These are phyloP conservation scores for Glaciozyma martinii DNA, from an alignment of 768 basidiomycete genomes.

Conservation along the genomic window DNA sequence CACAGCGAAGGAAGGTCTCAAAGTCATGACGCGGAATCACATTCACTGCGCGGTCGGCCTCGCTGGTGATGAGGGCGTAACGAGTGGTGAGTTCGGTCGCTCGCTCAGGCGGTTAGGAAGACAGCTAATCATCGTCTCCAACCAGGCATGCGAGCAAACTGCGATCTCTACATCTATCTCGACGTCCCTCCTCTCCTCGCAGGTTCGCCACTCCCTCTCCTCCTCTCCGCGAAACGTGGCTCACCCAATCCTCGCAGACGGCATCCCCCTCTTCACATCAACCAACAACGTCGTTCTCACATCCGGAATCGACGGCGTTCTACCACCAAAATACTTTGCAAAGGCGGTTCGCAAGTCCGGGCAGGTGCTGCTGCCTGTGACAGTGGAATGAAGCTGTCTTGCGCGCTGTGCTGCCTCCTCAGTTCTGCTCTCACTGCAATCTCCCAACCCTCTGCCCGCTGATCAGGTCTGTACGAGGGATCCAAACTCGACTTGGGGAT, in stretches of 20 bases:
- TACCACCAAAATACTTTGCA: constrained; percentile 58
- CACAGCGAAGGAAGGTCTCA: constrained; percentile 33
- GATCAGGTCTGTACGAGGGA: too few species aligned
- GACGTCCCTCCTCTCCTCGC: constrained; percentile 50
- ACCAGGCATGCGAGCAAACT: constrained; percentile 69
- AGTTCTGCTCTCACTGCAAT: too few species aligned
- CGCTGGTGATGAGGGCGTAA: constrained; percentile 51
- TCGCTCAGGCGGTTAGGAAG: background rate
- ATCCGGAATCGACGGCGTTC: constrained; percentile 59
- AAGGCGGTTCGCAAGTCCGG: constrained; percentile 48
- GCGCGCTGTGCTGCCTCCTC: too few species aligned
- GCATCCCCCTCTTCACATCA: constrained; percentile 57
- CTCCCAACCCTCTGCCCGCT: too few species aligned
- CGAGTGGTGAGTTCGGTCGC: constrained; percentile 54
- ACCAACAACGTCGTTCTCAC: constrained; percentile 83
- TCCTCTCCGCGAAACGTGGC: constrained; percentile 45
- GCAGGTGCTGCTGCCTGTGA: background rate
- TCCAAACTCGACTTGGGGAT: too few species aligned
- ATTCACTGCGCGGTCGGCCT: constrained; percentile 83
- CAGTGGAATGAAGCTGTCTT: too few species aligned
- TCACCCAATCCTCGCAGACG: constrained; percentile 11
- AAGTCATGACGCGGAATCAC: constrained; percentile 71
- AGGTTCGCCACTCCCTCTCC: constrained; percentile 10
- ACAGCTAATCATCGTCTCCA: too few species aligned
- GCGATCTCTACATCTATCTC: constrained; percentile 73